Conservation (phyloP, 768 basidiomycete species). For the Pisolithus marmoratus region DNA sequence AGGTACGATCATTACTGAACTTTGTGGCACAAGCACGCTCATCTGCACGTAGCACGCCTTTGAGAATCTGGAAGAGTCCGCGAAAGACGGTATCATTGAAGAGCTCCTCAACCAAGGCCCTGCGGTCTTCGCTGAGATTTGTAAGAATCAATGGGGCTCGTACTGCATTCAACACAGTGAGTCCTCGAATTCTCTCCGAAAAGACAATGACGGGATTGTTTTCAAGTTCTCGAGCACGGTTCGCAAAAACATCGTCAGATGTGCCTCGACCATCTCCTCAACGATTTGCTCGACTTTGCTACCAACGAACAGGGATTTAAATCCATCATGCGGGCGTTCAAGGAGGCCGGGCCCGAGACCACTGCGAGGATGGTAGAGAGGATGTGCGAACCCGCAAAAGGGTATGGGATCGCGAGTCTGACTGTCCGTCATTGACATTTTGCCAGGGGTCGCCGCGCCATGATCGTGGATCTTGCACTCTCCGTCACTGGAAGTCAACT, state of each 20-base stretch:
- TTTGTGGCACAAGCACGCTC: constrained; percentile 1
- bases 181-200: constrained; percentile 22
- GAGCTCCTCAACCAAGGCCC: constrained; percentile 74
- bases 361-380: constrained; percentile 68
- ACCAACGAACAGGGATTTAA: constrained; percentile 86
- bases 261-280: constrained; percentile 73
- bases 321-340: constrained; percentile 80
- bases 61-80: constrained; percentile 77
- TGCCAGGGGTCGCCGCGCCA: constrained; percentile 64
- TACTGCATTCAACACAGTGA: constrained; percentile 83
- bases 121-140: constrained; percentile 63
- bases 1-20: constrained; percentile 39
- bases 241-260: constrained; percentile 67
- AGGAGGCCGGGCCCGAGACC: constrained; percentile 76
- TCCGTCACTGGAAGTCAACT: constrained; percentile 83
- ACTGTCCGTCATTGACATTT: constrained; percentile 10
- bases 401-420: constrained; percentile 35
- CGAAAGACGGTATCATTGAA: constrained; percentile 80
- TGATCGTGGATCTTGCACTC: constrained; percentile 81
- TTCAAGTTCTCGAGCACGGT: constrained; percentile 76
- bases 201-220: background rate
- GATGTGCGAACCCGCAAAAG: constrained; percentile 84
- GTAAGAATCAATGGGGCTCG: constrained; percentile 86
- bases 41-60: constrained; percentile 59
- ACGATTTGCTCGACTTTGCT: constrained; percentile 72